Evolutionary conservation across 352 stramenopile genomes (phyloP), one percentile per base, ranked within the genome.

Genomic region (Globisporangium viniferum): DNA sequence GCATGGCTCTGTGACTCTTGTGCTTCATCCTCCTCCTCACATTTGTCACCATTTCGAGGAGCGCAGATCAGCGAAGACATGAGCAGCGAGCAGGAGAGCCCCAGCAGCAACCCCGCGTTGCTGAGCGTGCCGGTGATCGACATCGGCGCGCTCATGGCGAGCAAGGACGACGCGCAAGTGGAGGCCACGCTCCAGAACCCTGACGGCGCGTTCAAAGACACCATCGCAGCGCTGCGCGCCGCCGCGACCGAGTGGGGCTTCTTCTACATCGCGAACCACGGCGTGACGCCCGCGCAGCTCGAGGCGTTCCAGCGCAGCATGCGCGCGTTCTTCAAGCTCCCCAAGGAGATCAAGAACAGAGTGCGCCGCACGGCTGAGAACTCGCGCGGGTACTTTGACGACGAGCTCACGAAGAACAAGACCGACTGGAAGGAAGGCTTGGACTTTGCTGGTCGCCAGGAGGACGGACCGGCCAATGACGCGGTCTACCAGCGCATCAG

Each of bases 401-500:
- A 97, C 69, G 95, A 98, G 70, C 77, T 98, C 36, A 98, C 95
- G 48, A 98, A 98, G 79, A 91, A 97, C 73, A 93, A 88, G 62
- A 79, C 74, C 29, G 95, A 98, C 76, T 98, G 90, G 90, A 98
- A 98, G 59, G 86, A 98, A 70, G 78, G 72, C 12, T 78, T 97
- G 15, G 93, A 98, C 80, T 82, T 83, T 56, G 71, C 73, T 18
- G 79, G 79, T 1, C 73, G 24, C 1, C 69, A 82, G 14, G 78
- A 88, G 20, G 78, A 88, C 35, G 73, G 67, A 2, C 55, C 73
- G 1, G 73, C 85, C 6, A 68, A 90, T 22, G 69, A 82, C 49
- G 51, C 65, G 9, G 64, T 70, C 31, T 64, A 76, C 48, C 90
- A 93, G 76, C 74, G 83, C 22, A 92, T 95, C 29, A 76, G 89